Percentiles rank a stretch among this genome's conserved stretches.
Conservation (phyloP, 495 filamentous ascomycete species). For the Pyrenopolyporus hunteri region DNA sequence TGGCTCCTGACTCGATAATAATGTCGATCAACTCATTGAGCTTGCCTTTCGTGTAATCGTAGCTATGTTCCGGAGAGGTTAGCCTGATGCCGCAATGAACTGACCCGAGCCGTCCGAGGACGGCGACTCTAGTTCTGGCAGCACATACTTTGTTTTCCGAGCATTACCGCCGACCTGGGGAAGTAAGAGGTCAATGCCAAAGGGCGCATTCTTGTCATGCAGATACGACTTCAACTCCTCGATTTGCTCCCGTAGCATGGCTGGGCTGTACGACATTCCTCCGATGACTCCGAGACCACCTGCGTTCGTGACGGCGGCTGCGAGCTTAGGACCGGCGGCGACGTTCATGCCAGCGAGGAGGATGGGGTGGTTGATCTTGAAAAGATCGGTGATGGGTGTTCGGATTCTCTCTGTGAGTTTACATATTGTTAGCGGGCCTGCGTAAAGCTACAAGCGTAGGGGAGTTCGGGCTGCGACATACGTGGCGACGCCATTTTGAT, state of each 20-base stretch:
- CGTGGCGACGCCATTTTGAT: conserved; percentile 80
- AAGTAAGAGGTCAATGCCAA: conserved; percentile 93
- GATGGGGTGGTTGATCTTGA: conserved; percentile 96
- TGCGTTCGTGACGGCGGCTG: conserved; percentile 95
- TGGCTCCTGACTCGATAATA: conserved; percentile 87
- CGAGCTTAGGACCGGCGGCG: conserved; percentile 94
- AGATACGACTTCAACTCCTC: conserved; percentile 90
- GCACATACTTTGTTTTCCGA: conserved; percentile 86
- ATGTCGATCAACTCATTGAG: conserved; percentile 88
- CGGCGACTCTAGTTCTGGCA: not conserved
- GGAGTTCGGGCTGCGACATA: conserved; percentile 53
- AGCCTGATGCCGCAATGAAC: conserved; percentile 7
- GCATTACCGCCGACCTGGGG: conserved; percentile 94
- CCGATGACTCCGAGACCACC: conserved; percentile 96
- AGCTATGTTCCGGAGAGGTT: conserved; percentile 61
- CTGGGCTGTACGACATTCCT: conserved; percentile 94
- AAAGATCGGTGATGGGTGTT: conserved; percentile 89
- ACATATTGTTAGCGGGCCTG: conserved; percentile 31
- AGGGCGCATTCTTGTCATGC: conserved; percentile 94
- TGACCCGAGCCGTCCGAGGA: not conserved
- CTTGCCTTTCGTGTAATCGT: conserved; percentile 99
- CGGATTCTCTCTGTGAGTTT: conserved; percentile 73
- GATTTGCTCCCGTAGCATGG: conserved; percentile 95
- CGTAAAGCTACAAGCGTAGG: not conserved
- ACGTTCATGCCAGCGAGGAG: conserved; percentile 99